Evolutionary conservation across 441 rosid species (phyloP).

Genomic region (Bocquillonia castaneifolia): DNA sequence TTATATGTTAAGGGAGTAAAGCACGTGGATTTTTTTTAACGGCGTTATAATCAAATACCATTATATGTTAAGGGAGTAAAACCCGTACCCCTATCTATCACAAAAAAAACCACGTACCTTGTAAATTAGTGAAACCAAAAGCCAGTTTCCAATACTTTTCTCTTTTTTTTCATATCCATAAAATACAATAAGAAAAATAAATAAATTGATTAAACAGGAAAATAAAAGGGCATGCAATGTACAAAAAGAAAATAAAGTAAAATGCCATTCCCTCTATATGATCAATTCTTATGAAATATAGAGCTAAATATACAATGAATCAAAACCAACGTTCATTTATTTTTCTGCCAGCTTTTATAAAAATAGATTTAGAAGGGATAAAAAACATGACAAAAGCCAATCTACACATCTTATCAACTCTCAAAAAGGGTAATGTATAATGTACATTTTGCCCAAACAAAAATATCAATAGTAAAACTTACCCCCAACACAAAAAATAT

Average conservation of each 20-base stretch:
- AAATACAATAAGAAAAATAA: neutral
- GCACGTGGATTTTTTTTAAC: too few species aligned
- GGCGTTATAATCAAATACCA: too few species aligned
- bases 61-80: too few species aligned
- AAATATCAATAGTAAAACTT: neutral
- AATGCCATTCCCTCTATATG: neutral
- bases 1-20: too few species aligned
- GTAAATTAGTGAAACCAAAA: too few species aligned
- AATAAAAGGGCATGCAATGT: neutral
- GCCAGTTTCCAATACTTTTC: too few species aligned
- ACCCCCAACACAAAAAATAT: conserved; percentile 19
- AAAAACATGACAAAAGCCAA: neutral
- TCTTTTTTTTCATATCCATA: neutral
- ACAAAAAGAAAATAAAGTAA: neutral
- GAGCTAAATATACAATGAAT: neutral
- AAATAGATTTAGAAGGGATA: neutral
- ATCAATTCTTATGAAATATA: neutral
- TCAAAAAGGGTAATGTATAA: conserved; percentile 11
- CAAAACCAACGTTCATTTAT: neutral
- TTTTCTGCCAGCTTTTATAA: neutral
- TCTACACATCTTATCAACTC: conserved; percentile 19
- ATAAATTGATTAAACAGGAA: neutral
- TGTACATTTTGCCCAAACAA: conserved; percentile 27
- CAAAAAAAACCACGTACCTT: too few species aligned
- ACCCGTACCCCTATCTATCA: too few species aligned